Evolutionary conservation across 495 filamentous ascomycete genomes (phyloP).

Genomic region (Cercophora scortea): DNA sequence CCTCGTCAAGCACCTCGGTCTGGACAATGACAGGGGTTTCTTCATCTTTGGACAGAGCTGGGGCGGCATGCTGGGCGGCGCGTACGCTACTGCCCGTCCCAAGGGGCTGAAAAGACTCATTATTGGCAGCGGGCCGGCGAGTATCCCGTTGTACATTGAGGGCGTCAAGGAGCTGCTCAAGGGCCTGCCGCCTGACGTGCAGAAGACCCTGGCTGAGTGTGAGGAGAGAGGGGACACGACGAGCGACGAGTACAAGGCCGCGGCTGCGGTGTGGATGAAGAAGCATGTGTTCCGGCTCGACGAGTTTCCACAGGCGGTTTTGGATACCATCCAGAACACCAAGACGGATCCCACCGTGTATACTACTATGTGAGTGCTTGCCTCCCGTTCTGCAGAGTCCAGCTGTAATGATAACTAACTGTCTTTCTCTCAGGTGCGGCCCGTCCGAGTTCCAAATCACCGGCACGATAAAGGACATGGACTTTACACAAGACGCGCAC

Average conservation of each 20-base stretch:
- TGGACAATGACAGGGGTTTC: slow-evolving; percentile 21
- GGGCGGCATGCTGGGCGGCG: slow-evolving; percentile 43
- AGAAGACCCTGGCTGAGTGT: neutral
- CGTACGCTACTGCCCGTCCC: slow-evolving; percentile 11
- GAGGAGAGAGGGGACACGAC: slow-evolving; percentile 4
- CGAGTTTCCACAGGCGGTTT: slow-evolving; percentile 6
- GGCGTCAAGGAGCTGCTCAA: neutral
- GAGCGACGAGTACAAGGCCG: slow-evolving; percentile 9
- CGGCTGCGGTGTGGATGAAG: slow-evolving; percentile 6
- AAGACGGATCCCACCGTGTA: slow-evolving; percentile 13
- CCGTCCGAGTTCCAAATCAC: slow-evolving; percentile 35
- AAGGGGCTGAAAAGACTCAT: neutral
- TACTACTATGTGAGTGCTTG: slow-evolving; percentile 11
- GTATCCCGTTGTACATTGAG: neutral
- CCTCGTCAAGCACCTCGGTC: slow-evolving; percentile 31
- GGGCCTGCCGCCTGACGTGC: neutral
- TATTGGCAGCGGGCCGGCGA: slow-evolving; percentile 2
- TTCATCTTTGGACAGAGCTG: slow-evolving; percentile 41
- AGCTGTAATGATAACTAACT: neutral
- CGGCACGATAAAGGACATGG: slow-evolving; percentile 33
- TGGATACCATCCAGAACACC: slow-evolving; percentile 5
- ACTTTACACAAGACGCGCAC: slow-evolving; percentile 14
- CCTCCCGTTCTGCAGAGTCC: neutral
- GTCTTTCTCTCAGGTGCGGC: slow-evolving; percentile 9
- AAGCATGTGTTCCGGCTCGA: slow-evolving; percentile 10